Evolutionary conservation across 1,284 basidiomycete species (phyloP).

Genomic region (Hymenochaete sp.): DNA sequence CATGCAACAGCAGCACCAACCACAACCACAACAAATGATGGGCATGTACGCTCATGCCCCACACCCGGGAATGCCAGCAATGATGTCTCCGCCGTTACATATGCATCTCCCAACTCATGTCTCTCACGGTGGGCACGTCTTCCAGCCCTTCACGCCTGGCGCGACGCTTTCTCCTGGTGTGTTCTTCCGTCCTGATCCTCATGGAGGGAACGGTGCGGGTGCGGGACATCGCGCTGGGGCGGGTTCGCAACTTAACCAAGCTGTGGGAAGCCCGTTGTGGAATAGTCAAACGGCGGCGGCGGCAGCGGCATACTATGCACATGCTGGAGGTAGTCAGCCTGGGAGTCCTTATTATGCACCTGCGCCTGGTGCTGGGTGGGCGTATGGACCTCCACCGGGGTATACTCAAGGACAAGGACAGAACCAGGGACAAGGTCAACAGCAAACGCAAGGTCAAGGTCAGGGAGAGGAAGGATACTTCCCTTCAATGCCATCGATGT

Average conservation of each 20-base stretch:
- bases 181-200: conserved; percentile 49
- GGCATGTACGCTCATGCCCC: not conserved
- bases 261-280: conserved; percentile 59
- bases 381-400: conserved; percentile 28
- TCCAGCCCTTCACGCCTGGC: conserved; percentile 47
- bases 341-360: conserved; percentile 4
- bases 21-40: not conserved
- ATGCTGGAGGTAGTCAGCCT: conserved; percentile 13
- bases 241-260: conserved; percentile 51
- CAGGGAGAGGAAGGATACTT: conserved; percentile 33
- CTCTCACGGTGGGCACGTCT: too few relatives aligned
- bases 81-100: conserved; percentile 17
- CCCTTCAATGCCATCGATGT: conserved; percentile 28
- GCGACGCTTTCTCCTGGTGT: conserved; percentile 64
- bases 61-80: conserved; percentile 3
- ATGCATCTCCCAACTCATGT: too few relatives aligned
- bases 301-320: conserved; percentile 7
- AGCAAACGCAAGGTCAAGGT: conserved; percentile 8
- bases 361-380: conserved; percentile 7
- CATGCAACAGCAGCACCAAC: too few relatives aligned
- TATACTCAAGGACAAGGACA: conserved; percentile 17
- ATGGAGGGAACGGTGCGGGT: conserved; percentile 29
- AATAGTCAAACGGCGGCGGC: too few relatives aligned
- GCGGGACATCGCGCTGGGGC: conserved; percentile 34
- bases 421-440: too few relatives aligned